A percentile compares a stretch with the other conserved stretches of the same genome.
Conservation (phyloP, 305 asterid genomes). For the Solanum hybrid region DNA sequence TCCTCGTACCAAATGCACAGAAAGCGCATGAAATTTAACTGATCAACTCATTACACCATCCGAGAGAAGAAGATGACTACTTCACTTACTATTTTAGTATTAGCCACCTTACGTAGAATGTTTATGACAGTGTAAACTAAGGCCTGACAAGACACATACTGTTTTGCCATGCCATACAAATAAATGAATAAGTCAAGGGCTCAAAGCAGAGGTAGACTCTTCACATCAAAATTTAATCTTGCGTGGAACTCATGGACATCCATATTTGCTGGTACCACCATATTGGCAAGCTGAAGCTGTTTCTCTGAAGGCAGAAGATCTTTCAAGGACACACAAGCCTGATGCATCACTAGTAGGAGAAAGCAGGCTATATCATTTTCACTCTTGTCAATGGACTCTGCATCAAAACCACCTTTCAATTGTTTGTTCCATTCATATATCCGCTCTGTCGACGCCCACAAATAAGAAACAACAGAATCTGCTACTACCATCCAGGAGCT, state of each 20-base stretch:
- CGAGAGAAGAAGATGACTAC: neutral
- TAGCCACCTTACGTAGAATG: neutral
- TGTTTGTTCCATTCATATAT: conserved; percentile 43
- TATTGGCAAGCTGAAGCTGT: conserved; percentile 68
- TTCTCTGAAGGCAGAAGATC: conserved; percentile 51
- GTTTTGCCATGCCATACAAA: neutral
- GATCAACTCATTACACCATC: neutral
- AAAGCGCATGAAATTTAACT: neutral
- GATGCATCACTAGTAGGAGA: conserved; percentile 53
- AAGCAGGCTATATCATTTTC: conserved; percentile 40
- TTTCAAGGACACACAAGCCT: conserved; percentile 48
- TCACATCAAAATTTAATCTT: neutral
- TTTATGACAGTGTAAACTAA: neutral
- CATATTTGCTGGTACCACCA: conserved; percentile 22
- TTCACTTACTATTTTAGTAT: neutral
- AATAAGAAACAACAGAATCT: conserved; percentile 44
- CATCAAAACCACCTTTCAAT: conserved; percentile 10
- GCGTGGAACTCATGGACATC: neutral
- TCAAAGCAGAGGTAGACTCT: conserved; percentile 1
- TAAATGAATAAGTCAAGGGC: neutral
- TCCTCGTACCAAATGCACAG: neutral
- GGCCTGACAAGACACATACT: neutral
- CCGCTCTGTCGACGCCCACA: conserved; percentile 50
- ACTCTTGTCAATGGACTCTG: conserved; percentile 32
- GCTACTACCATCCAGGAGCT: conserved; percentile 42